Evolutionary conservation across 2,329 filamentous ascomycete species (phyloP), one percentile per base, ranked within the genome.

Genomic region (Scedosporium boydii): DNA sequence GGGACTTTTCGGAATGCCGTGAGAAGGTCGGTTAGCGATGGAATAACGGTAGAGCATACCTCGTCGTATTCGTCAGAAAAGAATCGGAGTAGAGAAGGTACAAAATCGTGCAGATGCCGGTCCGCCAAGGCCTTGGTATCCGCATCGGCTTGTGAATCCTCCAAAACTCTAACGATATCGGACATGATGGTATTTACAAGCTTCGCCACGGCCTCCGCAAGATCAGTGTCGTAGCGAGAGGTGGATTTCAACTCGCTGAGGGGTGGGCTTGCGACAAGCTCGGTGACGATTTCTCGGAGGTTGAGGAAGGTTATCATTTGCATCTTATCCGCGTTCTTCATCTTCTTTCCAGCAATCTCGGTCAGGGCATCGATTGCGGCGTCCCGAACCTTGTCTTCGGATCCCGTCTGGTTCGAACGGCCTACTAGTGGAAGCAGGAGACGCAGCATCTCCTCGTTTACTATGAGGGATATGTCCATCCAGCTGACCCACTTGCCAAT

Each of bases 61-160:
- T 99, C 95, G 74, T 99, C 95, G 73, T 96, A 99, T 72, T 99
- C 93, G 74, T 99, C 95, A 26, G 92, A 90, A 76, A 99, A 97
- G 79, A 97, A 97, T 46, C 93, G 90, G 59, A 99, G 80, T 12
- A 98, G 82, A 68, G 93, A 88, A 0, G 93, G 91, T 29, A 96
- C 79, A 73, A 98, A 98, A 48, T 85, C 84, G 70, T 89, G 89
- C 61, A 98, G 80, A 64, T 96, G 84, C 68, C 89, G 87, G 68
- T 95, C 91, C 59, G 95, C 93, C 68, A 87, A 89, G 56, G 83
- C 81, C 68, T 85, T 87, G 27, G 86, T 87, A 53, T 86, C 81
- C 29, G 86, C 80, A 65, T 85, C 82, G 53, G 83, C 81, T 64
- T 80, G 76, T 62, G 68, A 71, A 68, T 88, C 87, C 69, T 97